A percentile compares a stretch with the other conserved stretches of the same genome.
phyloP scores from a whole-genome alignment of 2,329 filamentous ascomycete species.

The Sordariomycetes sp. region DNA sequence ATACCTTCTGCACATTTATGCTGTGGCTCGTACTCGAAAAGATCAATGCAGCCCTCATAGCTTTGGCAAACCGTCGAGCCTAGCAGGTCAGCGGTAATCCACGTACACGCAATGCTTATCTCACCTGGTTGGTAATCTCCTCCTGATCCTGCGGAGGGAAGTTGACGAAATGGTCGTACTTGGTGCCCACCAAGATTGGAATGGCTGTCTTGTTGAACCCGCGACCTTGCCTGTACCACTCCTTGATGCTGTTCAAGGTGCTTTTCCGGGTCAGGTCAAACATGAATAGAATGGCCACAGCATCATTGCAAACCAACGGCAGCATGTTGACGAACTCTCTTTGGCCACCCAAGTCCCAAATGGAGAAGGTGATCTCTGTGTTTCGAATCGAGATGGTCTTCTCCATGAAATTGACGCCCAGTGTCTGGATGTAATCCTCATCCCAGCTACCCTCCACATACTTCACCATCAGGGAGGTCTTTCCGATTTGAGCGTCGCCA shows the following conservation, averaged over 20 bases:
- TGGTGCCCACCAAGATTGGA: conserved; percentile 91
- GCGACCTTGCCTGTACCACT: conserved; percentile 96
- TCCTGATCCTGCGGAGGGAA: conserved; percentile 96
- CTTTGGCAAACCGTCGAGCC: conserved; percentile 93
- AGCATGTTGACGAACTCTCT: conserved; percentile 99
- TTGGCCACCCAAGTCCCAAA: conserved; percentile 97
- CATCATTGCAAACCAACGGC: conserved; percentile 97
- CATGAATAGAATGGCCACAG: conserved; percentile 98
- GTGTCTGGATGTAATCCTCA: conserved; percentile 97
- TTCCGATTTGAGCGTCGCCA: conserved; percentile 96
- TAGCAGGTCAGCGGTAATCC: conserved; percentile 23
- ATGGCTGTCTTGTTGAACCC: conserved; percentile 99
- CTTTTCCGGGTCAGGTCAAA: conserved; percentile 97
- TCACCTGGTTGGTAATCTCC: conserved; percentile 91
- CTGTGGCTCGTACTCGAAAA: conserved; percentile 99
- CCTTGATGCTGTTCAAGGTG: conserved; percentile 98
- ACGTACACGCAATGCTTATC: conserved; percentile 5
- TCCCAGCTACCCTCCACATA: conserved; percentile 99
- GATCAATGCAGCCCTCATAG: conserved; percentile 95
- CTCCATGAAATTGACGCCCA: conserved; percentile 99
- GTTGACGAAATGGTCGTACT: conserved; percentile 99
- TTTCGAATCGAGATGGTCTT: conserved; percentile 99
- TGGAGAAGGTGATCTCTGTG: conserved; percentile 98
- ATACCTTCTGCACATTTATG: conserved; percentile 96
- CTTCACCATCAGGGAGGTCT: conserved; percentile 99